phyloP scores from a whole-genome alignment of 768 basidiomycete genomes.

The Lentinula edodes region DNA sequence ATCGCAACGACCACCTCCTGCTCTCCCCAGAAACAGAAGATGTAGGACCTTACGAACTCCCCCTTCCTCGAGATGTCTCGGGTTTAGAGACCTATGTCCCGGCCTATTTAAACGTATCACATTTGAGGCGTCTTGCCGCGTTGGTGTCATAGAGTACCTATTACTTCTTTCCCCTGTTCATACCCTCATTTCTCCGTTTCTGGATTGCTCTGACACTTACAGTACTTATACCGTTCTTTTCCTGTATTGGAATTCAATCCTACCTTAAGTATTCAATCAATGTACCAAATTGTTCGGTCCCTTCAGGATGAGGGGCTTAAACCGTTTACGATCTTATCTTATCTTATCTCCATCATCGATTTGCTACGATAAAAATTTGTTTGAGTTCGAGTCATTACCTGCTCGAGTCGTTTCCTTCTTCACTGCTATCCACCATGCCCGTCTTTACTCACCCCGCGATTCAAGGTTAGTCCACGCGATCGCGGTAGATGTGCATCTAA shows the following conservation, averaged over 20 bases:
- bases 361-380: background rate
- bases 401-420: background rate
- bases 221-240: background rate
- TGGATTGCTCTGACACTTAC: slow-evolving; percentile 3
- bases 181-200: slow-evolving; percentile 1
- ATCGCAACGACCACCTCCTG: slow-evolving; percentile 94
- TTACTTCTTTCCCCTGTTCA: background rate
- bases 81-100: slow-evolving; percentile 96
- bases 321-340: background rate
- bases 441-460: slow-evolving; percentile 53
- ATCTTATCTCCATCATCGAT: slow-evolving; percentile 1
- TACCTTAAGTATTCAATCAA: background rate
- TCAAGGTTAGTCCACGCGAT: slow-evolving; percentile 29
- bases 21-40: slow-evolving; percentile 96
- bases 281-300: background rate
- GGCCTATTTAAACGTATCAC: slow-evolving; percentile 85
- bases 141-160: slow-evolving; percentile 57
- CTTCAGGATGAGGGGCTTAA: background rate
- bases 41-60: slow-evolving; percentile 92
- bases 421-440: slow-evolving; percentile 35
- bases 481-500: background rate
- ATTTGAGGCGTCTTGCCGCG: slow-evolving; percentile 82
- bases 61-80: slow-evolving; percentile 89
- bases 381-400: background rate
- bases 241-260: slow-evolving; percentile 4